phyloP scores from a whole-genome alignment of 805 yeast species.

The Saturnispora diversa region DNA sequence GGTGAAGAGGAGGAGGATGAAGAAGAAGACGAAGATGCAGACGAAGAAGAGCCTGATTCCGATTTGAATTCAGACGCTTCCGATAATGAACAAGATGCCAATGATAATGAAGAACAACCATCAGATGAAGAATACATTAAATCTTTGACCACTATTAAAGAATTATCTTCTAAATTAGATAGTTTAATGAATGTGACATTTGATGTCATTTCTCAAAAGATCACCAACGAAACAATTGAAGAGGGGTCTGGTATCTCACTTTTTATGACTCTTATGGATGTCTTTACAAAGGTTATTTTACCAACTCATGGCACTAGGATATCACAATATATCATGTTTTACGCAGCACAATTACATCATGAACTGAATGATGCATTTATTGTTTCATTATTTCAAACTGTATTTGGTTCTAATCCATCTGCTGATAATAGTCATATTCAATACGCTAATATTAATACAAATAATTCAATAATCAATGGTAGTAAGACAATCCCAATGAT shows the following conservation, averaged over 20 bases:
- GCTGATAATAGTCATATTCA: conserved; percentile 22
- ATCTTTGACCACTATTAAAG: conserved; percentile 41
- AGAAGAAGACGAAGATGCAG: conserved; percentile 25
- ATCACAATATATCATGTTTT: conserved; percentile 77
- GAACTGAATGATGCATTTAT: conserved; percentile 80
- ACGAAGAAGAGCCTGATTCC: conserved; percentile 27
- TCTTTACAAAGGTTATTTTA: conserved; percentile 73
- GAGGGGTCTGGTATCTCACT: conserved; percentile 59
- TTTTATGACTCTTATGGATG: conserved; percentile 64
- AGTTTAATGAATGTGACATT: conserved; percentile 53
- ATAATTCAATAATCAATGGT: background rate
- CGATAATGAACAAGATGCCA: conserved; percentile 38
- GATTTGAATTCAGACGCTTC: conserved; percentile 31
- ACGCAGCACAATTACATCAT: conserved; percentile 69
- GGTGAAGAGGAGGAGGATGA: conserved; percentile 22
- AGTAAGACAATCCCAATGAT: conserved; percentile 29
- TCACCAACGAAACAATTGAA: conserved; percentile 43
- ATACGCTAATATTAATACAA: conserved; percentile 4
- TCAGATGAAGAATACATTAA: conserved; percentile 40
- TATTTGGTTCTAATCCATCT: conserved; percentile 61
- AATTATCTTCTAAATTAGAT: conserved; percentile 64
- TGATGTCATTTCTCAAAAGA: conserved; percentile 38
- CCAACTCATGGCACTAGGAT: conserved; percentile 91
- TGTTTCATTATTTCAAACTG: conserved; percentile 73
- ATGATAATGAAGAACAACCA: conserved; percentile 24